These are phyloP conservation scores for Petunia hybrid DNA, from an alignment of 305 asterid genomes.

Conservation along the genomic window DNA sequence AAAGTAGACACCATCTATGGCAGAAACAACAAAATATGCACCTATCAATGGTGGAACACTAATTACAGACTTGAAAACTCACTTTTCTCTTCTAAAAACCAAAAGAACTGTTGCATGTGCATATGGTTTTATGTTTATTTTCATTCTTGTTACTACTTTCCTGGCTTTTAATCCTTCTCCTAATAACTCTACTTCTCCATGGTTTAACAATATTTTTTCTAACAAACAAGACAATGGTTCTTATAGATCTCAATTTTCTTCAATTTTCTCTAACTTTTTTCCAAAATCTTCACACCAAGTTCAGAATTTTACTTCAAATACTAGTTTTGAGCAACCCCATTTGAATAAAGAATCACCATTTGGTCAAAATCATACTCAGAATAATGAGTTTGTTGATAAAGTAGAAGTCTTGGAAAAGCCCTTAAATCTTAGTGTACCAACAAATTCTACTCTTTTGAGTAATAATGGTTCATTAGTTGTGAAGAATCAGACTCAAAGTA, in stretches of 20 bases:
- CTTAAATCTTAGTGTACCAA: slow-evolving; percentile 42
- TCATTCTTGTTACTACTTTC: slow-evolving; percentile 57
- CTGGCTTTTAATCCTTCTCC: slow-evolving; percentile 57
- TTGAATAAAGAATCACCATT: slow-evolving; percentile 32
- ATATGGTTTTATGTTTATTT: slow-evolving; percentile 48
- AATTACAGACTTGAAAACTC: slow-evolving; percentile 62
- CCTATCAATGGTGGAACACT: slow-evolving; percentile 65
- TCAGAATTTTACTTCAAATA: slow-evolving; percentile 23
- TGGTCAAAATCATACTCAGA: slow-evolving; percentile 34
- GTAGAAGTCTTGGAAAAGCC: slow-evolving; percentile 48
- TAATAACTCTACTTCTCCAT: slow-evolving; percentile 50
- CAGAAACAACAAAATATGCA: slow-evolving; percentile 59
- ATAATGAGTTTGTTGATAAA: slow-evolving; percentile 34
- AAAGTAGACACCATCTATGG: slow-evolving; percentile 38
- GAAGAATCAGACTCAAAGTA: slow-evolving; percentile 19
- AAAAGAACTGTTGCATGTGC: slow-evolving; percentile 49
- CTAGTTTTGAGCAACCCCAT: slow-evolving; percentile 32
- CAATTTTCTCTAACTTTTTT: slow-evolving; percentile 40
- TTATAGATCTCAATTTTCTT: slow-evolving; percentile 31
- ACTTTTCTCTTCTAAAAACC: slow-evolving; percentile 42
- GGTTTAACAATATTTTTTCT: slow-evolving; percentile 50
- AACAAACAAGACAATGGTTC: neutral
- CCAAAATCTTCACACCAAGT: slow-evolving; percentile 37
- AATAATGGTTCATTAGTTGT: slow-evolving; percentile 9
- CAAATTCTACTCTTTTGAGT: neutral